Evolutionary conservation across 768 basidiomycete species (phyloP), one percentile per base, ranked within the genome.

Genomic region (Dioszegia crocea): DNA sequence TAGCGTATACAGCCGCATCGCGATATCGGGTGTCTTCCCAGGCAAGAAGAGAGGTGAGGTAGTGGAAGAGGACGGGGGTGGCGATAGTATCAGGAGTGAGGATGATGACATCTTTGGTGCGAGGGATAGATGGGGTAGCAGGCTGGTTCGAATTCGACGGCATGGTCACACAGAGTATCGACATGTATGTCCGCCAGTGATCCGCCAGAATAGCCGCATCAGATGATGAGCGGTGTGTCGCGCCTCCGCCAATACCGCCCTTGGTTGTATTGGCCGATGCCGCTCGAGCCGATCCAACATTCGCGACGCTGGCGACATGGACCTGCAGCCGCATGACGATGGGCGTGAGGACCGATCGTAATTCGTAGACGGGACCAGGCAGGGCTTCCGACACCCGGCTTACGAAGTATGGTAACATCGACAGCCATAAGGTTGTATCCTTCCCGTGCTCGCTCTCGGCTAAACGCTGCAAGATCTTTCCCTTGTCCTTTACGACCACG

Each of bases 11-110:
- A 12, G 89, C 89, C 0, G 87, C 85, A 71, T 92, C 88, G 52
- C 90, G 85, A 75, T 93, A 92, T 10, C 83, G 80, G 1, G 84
- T 84, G 68, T 88, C 86, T 66, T 94, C 91, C 5, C 88, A 88
- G 62, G 89, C 88, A 54, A 97, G 81, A 73, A 91, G 90, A 5
- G 89, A 88, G 0, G 89, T 88, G 54, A 93, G 80, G 65, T 89
- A 88, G 64, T 87, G 83, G 77, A 94, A 91, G 23, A 94, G 77
- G 24, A 86, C 89, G 3, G 89, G 87, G 0, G 88, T 88, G n/a
- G 84, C 83, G 67, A 89, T 83, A 48, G 88, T 83, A 65, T 91
- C 91, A 41, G 88, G 84, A 61, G 89, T 88, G 52, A 88, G 86
- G 60, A 82, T 87, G 56, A 83, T 56, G 16, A 62, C 66, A 23